A percentile compares a stretch with the other conserved stretches of the same genome.
These are phyloP conservation scores for Diaporthe sp. DNA, from an alignment of 2,329 filamentous ascomycete genomes.

Conservation along the genomic window DNA sequence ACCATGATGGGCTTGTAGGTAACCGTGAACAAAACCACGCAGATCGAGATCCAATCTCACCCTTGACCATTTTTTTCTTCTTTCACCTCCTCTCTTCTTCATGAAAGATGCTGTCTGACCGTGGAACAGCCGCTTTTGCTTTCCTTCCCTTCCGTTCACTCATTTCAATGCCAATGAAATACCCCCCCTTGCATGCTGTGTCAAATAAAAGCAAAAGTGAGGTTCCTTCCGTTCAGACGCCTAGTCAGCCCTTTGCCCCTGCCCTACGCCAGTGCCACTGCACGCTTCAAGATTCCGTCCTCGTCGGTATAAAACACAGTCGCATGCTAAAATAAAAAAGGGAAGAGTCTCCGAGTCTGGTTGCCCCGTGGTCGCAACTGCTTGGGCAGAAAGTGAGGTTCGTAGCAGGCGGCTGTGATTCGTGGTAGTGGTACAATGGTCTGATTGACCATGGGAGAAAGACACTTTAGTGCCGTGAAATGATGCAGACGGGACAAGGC, in stretches of 20 bases:
- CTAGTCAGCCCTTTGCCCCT: conserved; percentile 22
- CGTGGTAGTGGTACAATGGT: conserved; percentile 35
- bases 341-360: conserved; percentile 2
- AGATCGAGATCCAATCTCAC: conserved; percentile 34
- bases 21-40: not conserved
- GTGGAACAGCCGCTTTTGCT: not conserved
- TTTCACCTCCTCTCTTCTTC: not conserved
- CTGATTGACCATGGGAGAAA: not conserved
- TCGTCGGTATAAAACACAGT: conserved; percentile 24
- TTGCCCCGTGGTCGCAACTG: conserved; percentile 5
- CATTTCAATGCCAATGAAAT: not conserved
- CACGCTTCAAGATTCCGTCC: conserved; percentile 16
- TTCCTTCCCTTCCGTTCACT: not conserved
- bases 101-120: not conserved
- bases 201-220: conserved; percentile 24
- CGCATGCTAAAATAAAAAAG: conserved; percentile 24
- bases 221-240: conserved; percentile 34
- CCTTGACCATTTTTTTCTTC: not conserved
- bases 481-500: conserved; percentile 30
- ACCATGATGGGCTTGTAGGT: conserved; percentile 9
- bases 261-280: conserved; percentile 33
- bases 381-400: not conserved
- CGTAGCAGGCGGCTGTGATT: conserved; percentile 26
- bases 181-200: not conserved
- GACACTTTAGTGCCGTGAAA: conserved; percentile 29